Base-by-base conservation (phyloP, 2,329 filamentous ascomycete genomes). In the Aspergillus sp. region DNA sequence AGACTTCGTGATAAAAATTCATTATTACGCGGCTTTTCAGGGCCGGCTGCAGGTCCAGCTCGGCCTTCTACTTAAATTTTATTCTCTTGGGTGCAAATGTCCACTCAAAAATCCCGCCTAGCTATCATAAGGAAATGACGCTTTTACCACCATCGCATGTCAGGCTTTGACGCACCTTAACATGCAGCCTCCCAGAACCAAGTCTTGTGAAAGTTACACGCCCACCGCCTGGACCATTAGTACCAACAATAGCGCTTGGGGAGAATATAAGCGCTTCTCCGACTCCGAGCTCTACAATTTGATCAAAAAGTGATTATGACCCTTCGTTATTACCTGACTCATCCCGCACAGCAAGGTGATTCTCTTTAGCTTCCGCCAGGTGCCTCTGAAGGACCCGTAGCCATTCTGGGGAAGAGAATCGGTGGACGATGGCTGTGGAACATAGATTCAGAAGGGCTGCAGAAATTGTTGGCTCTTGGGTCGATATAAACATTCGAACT, bases 391-490 rank as follows among this genome's bases (percentile, higher is more conserved):
- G 67, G 0, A 75, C 74, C 0, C 64, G 61, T 15, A 84, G 76
- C 87, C 86, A 89, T 2, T 80, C 79, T 0, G 87, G 87, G 0
- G 81, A 85, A 0, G 79, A 84, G 71, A 91, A 92, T 0, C 86
- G 80, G 66, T 92, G 89, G 0, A 91, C 84, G n/a, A 91, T 77
- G 0, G 83, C 88, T 9, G 88, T 75, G 0, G 83, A 85, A 67
- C 85, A 90, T 0, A 92, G 76, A 53, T 90, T 87, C 0, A 92
- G 78, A 0, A 93, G 79, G 15, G 81, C 79, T 0, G 85, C 83
- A 0, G 85, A 86, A 5, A 92, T 80, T 0, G 87, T 90, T 0
- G 89, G 89, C 64, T 92, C 89, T 66, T 93, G 89, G 0, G 89
- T 92, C 0, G 88, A 86, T 34, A 92, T 85, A 42, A 92, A 68